A percentile compares a stretch with the other conserved stretches of the same genome.
These are phyloP conservation scores for Neurospora sp. DNA, from an alignment of 495 filamentous ascomycete genomes.

Conservation along the genomic window DNA sequence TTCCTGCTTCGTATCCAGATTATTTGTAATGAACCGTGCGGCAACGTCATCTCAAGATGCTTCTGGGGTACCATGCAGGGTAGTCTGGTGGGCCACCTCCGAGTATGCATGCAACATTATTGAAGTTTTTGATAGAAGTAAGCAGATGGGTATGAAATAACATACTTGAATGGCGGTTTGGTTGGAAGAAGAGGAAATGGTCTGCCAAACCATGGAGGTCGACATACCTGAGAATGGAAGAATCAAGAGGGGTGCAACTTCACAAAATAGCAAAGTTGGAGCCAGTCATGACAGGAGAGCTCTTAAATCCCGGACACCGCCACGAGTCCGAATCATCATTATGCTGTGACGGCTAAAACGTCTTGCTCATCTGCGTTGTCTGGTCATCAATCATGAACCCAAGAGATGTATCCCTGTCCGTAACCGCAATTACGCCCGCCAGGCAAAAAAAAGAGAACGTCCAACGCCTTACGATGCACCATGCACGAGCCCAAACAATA, in stretches of 20 bases:
- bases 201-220: neutral
- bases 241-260: neutral
- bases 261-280: neutral
- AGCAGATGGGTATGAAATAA: neutral
- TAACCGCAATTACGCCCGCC: neutral
- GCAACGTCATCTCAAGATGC: neutral
- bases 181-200: neutral
- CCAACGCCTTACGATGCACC: neutral
- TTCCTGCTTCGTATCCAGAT: neutral
- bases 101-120: neutral
- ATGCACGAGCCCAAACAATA: slow-evolving; percentile 1
- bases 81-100: neutral
- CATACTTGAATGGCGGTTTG: neutral
- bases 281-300: neutral
- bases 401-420: neutral
- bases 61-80: neutral
- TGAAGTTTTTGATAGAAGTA: neutral
- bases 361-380: neutral
- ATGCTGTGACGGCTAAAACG: neutral
- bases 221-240: neutral
- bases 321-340: neutral
- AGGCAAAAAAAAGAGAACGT: neutral
- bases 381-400: neutral
- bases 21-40: neutral
- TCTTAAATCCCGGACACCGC: neutral